Conservation (phyloP, 2,329 filamentous ascomycete species). For the Erysiphe neolycopersici region DNA sequence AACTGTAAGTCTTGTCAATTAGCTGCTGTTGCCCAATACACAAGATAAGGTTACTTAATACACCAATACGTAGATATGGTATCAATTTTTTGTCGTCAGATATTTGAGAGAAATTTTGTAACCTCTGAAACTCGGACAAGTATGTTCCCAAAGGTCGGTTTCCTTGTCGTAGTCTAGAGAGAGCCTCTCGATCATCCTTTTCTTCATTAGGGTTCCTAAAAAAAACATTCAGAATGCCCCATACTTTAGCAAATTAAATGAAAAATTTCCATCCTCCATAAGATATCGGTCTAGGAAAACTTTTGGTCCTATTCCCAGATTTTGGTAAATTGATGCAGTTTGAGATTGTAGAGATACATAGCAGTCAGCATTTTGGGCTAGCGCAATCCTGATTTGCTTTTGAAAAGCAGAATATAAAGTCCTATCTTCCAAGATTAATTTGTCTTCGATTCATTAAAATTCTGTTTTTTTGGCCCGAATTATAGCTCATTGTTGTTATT, state of each 20-base stretch:
- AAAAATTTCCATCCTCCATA: background rate
- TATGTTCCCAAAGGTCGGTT: background rate
- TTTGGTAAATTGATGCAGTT: background rate
- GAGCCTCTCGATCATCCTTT: background rate
- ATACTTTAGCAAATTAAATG: background rate
- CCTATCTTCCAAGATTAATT: background rate
- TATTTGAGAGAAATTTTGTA: background rate
- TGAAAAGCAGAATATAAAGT: background rate
- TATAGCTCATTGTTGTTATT: too few relatives aligned
- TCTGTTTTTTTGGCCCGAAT: background rate
- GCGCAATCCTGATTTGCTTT: background rate
- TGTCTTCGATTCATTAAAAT: background rate
- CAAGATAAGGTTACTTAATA: too few relatives aligned
- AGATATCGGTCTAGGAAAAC: background rate
- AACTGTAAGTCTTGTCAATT: background rate
- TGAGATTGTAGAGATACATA: background rate
- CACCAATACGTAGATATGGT: too few relatives aligned
- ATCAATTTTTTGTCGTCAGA: too few relatives aligned
- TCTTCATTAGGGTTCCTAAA: background rate
- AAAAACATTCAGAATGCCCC: background rate
- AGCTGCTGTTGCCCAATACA: too few relatives aligned
- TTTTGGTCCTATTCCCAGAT: background rate
- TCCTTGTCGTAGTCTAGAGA: background rate
- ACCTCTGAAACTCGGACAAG: background rate
- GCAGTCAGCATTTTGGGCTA: background rate